These are phyloP conservation scores for Aspergillus novofumigatus DNA, from an alignment of 2,329 filamentous ascomycete species.

Conservation along the genomic window DNA sequence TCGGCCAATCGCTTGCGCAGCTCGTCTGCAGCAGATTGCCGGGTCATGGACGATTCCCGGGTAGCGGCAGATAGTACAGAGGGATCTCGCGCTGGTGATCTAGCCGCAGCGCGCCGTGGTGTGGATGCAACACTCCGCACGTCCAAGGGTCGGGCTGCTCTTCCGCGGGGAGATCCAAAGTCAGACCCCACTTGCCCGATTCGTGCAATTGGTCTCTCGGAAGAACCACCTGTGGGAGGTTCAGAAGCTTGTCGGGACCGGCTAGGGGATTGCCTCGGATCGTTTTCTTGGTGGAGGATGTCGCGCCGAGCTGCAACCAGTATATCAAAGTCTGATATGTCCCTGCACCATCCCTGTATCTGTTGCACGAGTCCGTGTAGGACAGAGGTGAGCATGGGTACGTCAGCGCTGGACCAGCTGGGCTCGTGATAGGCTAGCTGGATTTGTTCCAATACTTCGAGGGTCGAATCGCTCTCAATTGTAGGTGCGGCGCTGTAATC, in stretches of 20 bases:
- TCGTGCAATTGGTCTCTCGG: constrained; percentile 11
- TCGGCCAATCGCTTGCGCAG: constrained; percentile 33
- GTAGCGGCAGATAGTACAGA: constrained; percentile 19
- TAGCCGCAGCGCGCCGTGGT: constrained; percentile 14
- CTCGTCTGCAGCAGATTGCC: constrained; percentile 24
- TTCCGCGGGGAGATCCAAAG: constrained; percentile 22
- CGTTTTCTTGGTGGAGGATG: constrained; percentile 34
- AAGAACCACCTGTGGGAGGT: constrained; percentile 14
- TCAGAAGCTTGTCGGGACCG: constrained; percentile 20
- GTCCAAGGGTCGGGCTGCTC: constrained; percentile 14
- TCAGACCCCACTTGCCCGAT: constrained; percentile 8
- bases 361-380: constrained; percentile 61
- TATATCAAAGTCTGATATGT: constrained; percentile 68
- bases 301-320: constrained; percentile 58
- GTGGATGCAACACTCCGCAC: constrained; percentile 12
- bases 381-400: constrained; percentile 49
- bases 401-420: constrained; percentile 46
- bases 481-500: constrained; percentile 38
- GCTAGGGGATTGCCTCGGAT: constrained; percentile 10
- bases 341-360: constrained; percentile 57
- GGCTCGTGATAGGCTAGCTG: constrained; percentile 39
- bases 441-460: constrained; percentile 24
- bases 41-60: constrained; percentile 23
- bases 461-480: constrained; percentile 25
- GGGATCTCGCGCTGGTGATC: constrained; percentile 22